phyloP scores from a whole-genome alignment of 805 yeast species.

The Saccharomyces mikatae region DNA sequence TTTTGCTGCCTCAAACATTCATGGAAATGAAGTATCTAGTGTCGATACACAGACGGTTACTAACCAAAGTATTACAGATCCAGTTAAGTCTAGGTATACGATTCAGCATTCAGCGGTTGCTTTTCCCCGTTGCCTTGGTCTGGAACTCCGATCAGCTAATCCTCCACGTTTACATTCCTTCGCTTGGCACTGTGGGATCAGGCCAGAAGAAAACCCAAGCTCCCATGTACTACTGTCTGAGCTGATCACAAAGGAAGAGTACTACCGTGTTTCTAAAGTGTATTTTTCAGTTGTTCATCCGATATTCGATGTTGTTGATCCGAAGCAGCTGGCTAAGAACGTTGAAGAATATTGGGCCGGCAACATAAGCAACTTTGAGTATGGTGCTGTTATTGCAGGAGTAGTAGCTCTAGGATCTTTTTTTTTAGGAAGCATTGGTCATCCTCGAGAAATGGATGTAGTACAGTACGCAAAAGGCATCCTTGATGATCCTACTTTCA shows the following conservation, averaged over 20 bases:
- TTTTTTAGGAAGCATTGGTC: slow-evolving; percentile 6
- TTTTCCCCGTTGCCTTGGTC: slow-evolving; percentile 9
- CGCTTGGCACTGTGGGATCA: slow-evolving; percentile 10
- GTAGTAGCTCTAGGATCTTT: slow-evolving; percentile 8
- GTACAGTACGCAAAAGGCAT: slow-evolving; percentile 7
- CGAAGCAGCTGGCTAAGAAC: neutral
- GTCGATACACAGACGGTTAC: neutral
- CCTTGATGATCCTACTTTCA: slow-evolving; percentile 8
- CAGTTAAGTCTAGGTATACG: slow-evolving; percentile 4
- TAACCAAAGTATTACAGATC: slow-evolving; percentile 1
- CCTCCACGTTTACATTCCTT: slow-evolving; percentile 12
- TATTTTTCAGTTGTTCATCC: slow-evolving; percentile 8
- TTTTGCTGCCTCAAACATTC: neutral
- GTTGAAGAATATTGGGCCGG: slow-evolving; percentile 5
- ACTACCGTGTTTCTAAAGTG: neutral
- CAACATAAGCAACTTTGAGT: slow-evolving; percentile 1
- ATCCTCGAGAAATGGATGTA: slow-evolving; percentile 10
- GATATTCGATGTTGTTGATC: slow-evolving; percentile 5
- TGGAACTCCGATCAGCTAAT: slow-evolving; percentile 8
- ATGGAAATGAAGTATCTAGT: neutral
- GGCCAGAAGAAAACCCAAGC: slow-evolving; percentile 6
- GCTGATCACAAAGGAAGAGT: slow-evolving; percentile 5
- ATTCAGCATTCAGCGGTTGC: slow-evolving; percentile 7
- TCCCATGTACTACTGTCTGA: slow-evolving; percentile 1
- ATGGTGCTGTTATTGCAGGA: slow-evolving; percentile 7